phyloP scores from a whole-genome alignment of 768 basidiomycete species.

The Steccherinum ochraceum region DNA sequence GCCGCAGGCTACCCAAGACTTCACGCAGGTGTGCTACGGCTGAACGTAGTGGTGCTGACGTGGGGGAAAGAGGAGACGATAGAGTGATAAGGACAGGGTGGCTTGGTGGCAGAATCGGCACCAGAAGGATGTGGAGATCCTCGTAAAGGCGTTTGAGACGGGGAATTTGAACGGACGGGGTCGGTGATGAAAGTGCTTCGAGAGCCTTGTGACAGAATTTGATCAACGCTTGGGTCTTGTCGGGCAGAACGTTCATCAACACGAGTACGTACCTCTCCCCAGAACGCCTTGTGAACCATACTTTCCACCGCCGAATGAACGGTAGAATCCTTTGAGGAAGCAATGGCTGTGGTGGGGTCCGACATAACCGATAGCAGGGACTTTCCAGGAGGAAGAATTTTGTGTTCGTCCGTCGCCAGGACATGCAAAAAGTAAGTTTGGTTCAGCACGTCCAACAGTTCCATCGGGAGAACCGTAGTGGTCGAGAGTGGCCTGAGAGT shows the following conservation, averaged over 20 bases:
- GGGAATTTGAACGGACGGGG: constrained; percentile 51
- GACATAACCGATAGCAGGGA: constrained; percentile 62
- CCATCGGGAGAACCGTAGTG: constrained; percentile 39
- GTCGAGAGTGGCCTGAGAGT: constrained; percentile 15
- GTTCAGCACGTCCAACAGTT: constrained; percentile 51
- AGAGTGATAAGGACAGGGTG: constrained; percentile 47
- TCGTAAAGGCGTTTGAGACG: constrained; percentile 51
- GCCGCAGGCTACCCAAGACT: constrained; percentile 41
- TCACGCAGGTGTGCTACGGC: constrained; percentile 49
- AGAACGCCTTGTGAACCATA: constrained; percentile 59
- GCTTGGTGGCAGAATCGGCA: constrained; percentile 50
- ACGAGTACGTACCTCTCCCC: constrained; percentile 56
- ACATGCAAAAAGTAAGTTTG: constrained; percentile 60
- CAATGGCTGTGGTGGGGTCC: constrained; percentile 12
- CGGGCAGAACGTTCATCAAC: constrained; percentile 1
- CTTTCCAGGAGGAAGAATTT: constrained; percentile 65
- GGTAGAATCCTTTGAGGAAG: constrained; percentile 3
- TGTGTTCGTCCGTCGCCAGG: constrained; percentile 56
- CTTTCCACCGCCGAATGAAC: constrained; percentile 43
- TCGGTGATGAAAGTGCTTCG: constrained; percentile 47
- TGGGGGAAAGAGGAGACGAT: constrained; percentile 57
- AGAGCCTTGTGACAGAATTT: constrained; percentile 49
- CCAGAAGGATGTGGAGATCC: constrained; percentile 45
- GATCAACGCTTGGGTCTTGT: background rate
- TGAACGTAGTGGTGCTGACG: constrained; percentile 59